phyloP scores from a whole-genome alignment of 768 basidiomycete genomes.

The Lactifluus subvellereus region DNA sequence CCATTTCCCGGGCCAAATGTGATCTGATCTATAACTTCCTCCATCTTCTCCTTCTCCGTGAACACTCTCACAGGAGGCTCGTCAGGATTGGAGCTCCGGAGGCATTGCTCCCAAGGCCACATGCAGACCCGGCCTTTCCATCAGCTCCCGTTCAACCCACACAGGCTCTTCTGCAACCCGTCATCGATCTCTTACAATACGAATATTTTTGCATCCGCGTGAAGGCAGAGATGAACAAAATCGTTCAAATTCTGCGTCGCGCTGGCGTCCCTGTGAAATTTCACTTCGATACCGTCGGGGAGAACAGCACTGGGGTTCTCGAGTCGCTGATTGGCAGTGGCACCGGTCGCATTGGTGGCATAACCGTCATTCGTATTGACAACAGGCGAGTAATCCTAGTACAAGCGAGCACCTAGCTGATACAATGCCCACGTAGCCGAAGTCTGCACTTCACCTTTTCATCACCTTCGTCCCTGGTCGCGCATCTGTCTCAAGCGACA shows the following conservation, averaged over 20 bases:
- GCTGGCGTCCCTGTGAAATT: constrained; percentile 54
- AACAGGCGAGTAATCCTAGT: constrained; percentile 41
- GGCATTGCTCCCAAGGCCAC: constrained; percentile 23
- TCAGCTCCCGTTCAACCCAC: constrained; percentile 21
- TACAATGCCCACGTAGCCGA: constrained; percentile 39
- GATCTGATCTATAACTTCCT: constrained; percentile 64
- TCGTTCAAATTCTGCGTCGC: constrained; percentile 41
- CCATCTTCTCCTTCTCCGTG: constrained; percentile 56
- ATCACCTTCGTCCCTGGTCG: constrained; percentile 71
- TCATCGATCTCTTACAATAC: constrained; percentile 78
- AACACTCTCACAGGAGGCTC: constrained; percentile 47
- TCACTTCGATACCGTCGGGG: constrained; percentile 59
- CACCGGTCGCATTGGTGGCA: constrained; percentile 53
- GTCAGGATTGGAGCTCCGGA: constrained; percentile 33
- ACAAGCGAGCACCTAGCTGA: neutral
- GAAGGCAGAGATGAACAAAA: constrained; percentile 49
- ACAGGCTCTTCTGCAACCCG: constrained; percentile 60
- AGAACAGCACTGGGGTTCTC: constrained; percentile 56
- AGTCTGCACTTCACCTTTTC: constrained; percentile 69
- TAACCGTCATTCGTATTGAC: constrained; percentile 65
- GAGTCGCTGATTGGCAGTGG: constrained; percentile 40
- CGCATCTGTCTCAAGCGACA: constrained; percentile 76
- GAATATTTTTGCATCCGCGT: constrained; percentile 64
- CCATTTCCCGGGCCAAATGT: constrained; percentile 36
- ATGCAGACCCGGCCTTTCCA: constrained; percentile 19